Conservation (phyloP, 2,329 filamentous ascomycete genomes). For the Laburnicola sp. region DNA sequence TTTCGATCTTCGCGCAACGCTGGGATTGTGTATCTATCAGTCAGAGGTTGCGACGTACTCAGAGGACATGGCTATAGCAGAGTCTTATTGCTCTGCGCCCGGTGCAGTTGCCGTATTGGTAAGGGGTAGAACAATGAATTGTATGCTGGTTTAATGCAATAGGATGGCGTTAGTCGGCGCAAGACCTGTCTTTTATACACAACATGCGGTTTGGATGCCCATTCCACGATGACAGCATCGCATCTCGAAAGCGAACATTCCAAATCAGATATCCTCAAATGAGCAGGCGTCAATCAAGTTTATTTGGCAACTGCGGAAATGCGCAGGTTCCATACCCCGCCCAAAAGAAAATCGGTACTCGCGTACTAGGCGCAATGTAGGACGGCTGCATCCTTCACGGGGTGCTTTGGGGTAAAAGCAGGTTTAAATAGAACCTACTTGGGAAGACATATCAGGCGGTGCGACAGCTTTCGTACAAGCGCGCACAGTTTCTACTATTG, state of each 20-base stretch:
- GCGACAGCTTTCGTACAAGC: background rate
- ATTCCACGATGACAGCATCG: conserved; percentile 4
- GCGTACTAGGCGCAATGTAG: background rate
- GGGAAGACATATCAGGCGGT: background rate
- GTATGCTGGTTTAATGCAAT: background rate
- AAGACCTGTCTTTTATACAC: conserved; percentile 5
- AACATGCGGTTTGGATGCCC: background rate
- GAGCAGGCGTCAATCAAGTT: conserved; percentile 1
- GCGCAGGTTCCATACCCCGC: background rate
- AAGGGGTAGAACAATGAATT: background rate
- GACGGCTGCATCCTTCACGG: background rate
- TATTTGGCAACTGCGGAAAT: conserved; percentile 2
- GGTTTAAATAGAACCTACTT: conserved; percentile 8
- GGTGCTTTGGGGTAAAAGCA: conserved; percentile 7
- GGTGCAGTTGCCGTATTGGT: conserved; percentile 6
- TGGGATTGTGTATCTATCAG: background rate
- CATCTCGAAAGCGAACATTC: conserved; percentile 1
- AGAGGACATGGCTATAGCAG: conserved; percentile 20
- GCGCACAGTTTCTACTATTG: conserved; percentile 1
- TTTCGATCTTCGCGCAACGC: background rate
- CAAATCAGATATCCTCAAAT: background rate
- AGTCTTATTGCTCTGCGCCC: conserved; percentile 12
- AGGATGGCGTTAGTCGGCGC: background rate
- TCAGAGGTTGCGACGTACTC: conserved; percentile 15
- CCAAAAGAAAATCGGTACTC: background rate